Percentiles rank a stretch among this genome's conserved stretches.
Evolutionary conservation across 169 alveolate species (phyloP).

Genomic region (Ichthyophthirius multifiliis): DNA sequence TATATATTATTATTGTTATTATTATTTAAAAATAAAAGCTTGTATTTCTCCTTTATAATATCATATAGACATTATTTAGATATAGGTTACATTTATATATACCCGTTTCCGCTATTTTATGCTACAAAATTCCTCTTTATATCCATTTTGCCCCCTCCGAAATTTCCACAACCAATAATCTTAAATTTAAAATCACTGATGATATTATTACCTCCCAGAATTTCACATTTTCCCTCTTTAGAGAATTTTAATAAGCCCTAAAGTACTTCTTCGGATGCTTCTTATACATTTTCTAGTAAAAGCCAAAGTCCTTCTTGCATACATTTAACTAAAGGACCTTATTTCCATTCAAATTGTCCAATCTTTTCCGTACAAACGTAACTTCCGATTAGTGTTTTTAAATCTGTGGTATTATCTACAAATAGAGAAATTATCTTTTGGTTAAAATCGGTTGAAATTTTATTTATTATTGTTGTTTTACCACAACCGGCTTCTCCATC

Average conservation of each 20-base stretch:
- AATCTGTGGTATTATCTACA: slow-evolving; percentile 59
- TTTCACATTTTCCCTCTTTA: slow-evolving; percentile 5
- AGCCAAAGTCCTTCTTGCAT: slow-evolving; percentile 55
- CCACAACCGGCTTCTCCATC: slow-evolving; percentile 38
- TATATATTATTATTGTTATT: background rate
- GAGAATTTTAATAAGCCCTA: slow-evolving; percentile 17
- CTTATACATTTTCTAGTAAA: slow-evolving; percentile 38
- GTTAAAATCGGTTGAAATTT: slow-evolving; percentile 2
- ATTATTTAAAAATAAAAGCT: background rate
- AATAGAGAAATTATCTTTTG: slow-evolving; percentile 14
- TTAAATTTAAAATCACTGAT: slow-evolving; percentile 16
- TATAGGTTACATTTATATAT: background rate
- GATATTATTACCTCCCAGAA: no score
- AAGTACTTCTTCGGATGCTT: slow-evolving; percentile 26
- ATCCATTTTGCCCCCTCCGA: background rate
- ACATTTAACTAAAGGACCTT: slow-evolving; percentile 65
- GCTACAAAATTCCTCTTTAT: background rate
- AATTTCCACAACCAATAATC: slow-evolving; percentile 3
- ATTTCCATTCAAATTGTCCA: slow-evolving; percentile 59
- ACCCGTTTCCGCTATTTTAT: background rate
- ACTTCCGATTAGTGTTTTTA: slow-evolving; percentile 58
- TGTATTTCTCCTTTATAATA: background rate
- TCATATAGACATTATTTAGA: background rate
- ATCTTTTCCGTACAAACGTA: slow-evolving; percentile 58
- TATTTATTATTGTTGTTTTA: slow-evolving; percentile 12